Percentiles rank a stretch among this genome's conserved stretches.
These are phyloP conservation scores for Dicorynia guianensis DNA, from an alignment of 306 rosid species.

Conservation along the genomic window DNA sequence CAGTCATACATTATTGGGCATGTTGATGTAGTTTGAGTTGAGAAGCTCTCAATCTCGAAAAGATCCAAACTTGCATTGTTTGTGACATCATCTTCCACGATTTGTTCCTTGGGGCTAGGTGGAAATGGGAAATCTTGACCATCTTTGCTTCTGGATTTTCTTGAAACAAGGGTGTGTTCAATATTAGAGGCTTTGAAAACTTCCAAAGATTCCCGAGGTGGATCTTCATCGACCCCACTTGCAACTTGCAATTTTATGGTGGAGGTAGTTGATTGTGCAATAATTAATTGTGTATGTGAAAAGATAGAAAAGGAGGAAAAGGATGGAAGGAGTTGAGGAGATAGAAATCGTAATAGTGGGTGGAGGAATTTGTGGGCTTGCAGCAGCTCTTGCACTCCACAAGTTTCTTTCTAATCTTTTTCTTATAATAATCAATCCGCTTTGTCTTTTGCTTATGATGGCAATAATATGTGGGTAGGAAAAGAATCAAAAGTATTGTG, in stretches of 20 bases:
- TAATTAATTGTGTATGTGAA: too few relatives aligned
- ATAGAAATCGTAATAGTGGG: too few relatives aligned
- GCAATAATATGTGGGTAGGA: too few relatives aligned
- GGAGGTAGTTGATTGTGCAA: conserved; percentile 24
- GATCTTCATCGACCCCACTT: conserved; percentile 47
- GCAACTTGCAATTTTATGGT: conserved; percentile 21
- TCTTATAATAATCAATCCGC: too few relatives aligned
- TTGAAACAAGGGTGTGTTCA: conserved; percentile 20
- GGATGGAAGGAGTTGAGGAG: too few relatives aligned
- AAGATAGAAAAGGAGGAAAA: too few relatives aligned
- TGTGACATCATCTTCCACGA: conserved; percentile 52
- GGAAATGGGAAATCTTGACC: conserved; percentile 40
- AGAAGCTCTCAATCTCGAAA: conserved; percentile 81
- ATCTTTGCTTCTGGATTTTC: neutral
- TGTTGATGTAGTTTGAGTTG: conserved; percentile 47
- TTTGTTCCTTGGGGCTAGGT: conserved; percentile 47
- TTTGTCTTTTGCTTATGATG: too few relatives aligned
- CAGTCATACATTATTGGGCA: conserved; percentile 42
- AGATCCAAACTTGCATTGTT: conserved; percentile 88
- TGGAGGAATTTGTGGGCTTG: too few relatives aligned
- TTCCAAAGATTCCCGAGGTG: conserved; percentile 57
- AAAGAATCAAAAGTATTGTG: too few relatives aligned
- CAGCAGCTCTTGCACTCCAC: too few relatives aligned
- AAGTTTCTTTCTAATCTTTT: too few relatives aligned
- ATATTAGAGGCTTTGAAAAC: conserved; percentile 50